Evolutionary conservation across 2,329 filamentous ascomycete genomes (phyloP).

Genomic region (Verticillium nonalfalfae): DNA sequence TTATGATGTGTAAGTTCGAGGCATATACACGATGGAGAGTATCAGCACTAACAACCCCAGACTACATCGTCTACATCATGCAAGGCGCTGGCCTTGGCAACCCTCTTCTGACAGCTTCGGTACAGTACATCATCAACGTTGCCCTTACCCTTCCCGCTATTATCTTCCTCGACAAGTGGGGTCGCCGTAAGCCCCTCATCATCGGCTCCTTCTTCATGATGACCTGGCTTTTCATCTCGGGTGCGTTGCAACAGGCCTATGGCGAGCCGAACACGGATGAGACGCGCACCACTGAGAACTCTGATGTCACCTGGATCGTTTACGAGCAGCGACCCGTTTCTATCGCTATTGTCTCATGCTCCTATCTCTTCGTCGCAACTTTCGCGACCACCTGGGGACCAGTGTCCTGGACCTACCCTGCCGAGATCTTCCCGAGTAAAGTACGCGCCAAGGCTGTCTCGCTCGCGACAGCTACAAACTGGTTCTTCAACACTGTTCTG

Average conservation of each 20-base stretch:
- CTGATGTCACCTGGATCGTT: conserved; percentile 52
- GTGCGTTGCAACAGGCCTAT: conserved; percentile 54
- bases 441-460: conserved; percentile 38
- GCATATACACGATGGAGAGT: fast-evolving
- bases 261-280: conserved; percentile 40
- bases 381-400: conserved; percentile 40
- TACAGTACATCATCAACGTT: conserved; percentile 61
- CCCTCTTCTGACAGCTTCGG: conserved; percentile 51
- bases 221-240: conserved; percentile 56
- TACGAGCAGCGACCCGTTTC: conserved; percentile 44
- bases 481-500: conserved; percentile 46
- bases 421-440: conserved; percentile 36
- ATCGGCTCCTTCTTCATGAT: conserved; percentile 52
- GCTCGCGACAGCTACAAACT: conserved; percentile 30
- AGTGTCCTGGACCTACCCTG: conserved; percentile 40
- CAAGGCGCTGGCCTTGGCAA: conserved; percentile 48
- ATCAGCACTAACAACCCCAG: conserved; percentile 8
- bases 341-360: conserved; percentile 60
- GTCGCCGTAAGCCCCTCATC: conserved; percentile 50
- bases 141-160: conserved; percentile 53
- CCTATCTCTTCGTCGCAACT: conserved; percentile 56
- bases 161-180: conserved; percentile 51
- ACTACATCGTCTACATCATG: conserved; percentile 57
- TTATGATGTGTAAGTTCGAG: conserved; percentile 40
- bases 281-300: conserved; percentile 29